Percentiles rank a stretch among this genome's conserved stretches.
Conservation (phyloP, 805 yeast species). For the Cyberlindnera misumaiensis region DNA sequence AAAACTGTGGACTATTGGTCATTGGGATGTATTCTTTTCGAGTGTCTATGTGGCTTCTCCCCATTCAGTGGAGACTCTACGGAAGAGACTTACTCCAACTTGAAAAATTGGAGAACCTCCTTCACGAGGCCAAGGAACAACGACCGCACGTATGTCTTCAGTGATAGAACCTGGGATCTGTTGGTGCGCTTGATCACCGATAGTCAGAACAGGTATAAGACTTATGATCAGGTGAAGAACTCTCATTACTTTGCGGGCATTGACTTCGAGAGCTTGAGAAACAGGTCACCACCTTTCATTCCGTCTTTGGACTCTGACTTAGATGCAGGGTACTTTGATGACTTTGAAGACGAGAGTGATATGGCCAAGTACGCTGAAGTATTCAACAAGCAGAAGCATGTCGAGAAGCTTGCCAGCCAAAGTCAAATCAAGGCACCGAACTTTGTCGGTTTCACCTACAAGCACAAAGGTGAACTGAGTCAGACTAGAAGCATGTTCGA, state of each 20-base stretch:
- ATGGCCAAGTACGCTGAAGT: conserved; percentile 98
- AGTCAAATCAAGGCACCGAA: conserved; percentile 54
- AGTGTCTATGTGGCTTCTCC: conserved; percentile 92
- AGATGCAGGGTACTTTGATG: conserved; percentile 98
- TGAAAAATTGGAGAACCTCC: conserved; percentile 88
- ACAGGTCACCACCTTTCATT: conserved; percentile 83
- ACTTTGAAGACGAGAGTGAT: conserved; percentile 90
- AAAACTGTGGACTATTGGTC: conserved; percentile 99
- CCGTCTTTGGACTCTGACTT: conserved; percentile 96
- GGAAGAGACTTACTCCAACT: conserved; percentile 90
- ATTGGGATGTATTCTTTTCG: conserved; percentile 93
- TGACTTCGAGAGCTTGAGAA: conserved; percentile 66
- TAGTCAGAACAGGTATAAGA: conserved; percentile 66
- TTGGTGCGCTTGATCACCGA: conserved; percentile 75
- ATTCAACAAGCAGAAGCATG: conserved; percentile 81
- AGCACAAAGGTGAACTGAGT: conserved; percentile 49
- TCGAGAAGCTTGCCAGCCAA: conserved; percentile 71
- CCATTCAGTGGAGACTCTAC: conserved; percentile 93
- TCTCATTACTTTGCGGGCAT: conserved; percentile 82
- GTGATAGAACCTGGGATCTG: conserved; percentile 94
- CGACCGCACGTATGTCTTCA: conserved; percentile 85
- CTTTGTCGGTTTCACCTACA: conserved; percentile 93
- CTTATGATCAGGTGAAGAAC: conserved; percentile 72
- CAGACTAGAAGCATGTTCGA: conserved; percentile 23
- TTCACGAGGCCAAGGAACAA: conserved; percentile 86